These are phyloP conservation scores for Coemansia sp. DNA, from an alignment of 192 early-diverging fungal genomes.

Conservation along the genomic window DNA sequence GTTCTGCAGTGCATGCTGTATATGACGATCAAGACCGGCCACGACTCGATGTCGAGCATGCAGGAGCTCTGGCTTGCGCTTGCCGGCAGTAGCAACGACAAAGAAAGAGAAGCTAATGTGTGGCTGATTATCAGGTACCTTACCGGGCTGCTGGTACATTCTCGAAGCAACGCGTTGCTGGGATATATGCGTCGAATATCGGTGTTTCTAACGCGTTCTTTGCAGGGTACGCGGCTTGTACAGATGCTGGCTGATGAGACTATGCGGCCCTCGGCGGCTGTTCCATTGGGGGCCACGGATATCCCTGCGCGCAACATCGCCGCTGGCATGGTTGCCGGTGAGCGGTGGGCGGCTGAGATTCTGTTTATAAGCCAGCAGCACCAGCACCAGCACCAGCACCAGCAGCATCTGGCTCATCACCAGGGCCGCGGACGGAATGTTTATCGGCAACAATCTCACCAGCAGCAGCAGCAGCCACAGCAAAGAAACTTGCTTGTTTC, in stretches of 20 bases:
- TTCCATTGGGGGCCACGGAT: constrained; percentile 16
- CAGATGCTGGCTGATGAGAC: constrained; percentile 26
- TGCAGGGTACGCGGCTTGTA: constrained; percentile 33
- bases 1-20: constrained; percentile 51
- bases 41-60: constrained; percentile 22
- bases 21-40: constrained; percentile 23
- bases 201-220: constrained; percentile 48
- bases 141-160: constrained; percentile 21
- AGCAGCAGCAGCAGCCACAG: background rate
- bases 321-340: constrained; percentile 14
- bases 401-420: background rate
- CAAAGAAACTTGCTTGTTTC: constrained; percentile 19
- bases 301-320: constrained; percentile 13
- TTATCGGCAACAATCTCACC: background rate
- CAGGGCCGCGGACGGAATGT: background rate
- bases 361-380: constrained; percentile 7
- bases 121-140: constrained; percentile 41
- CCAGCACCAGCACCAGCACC: background rate
- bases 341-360: constrained; percentile 39
- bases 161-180: constrained; percentile 30
- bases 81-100: constrained; percentile 4
- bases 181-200: constrained; percentile 36
- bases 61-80: constrained; percentile 45
- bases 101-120: constrained; percentile 11
- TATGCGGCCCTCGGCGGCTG: constrained; percentile 16